phyloP scores from a whole-genome alignment of 129 eudicot species.

The Flaveria ramosissima region DNA sequence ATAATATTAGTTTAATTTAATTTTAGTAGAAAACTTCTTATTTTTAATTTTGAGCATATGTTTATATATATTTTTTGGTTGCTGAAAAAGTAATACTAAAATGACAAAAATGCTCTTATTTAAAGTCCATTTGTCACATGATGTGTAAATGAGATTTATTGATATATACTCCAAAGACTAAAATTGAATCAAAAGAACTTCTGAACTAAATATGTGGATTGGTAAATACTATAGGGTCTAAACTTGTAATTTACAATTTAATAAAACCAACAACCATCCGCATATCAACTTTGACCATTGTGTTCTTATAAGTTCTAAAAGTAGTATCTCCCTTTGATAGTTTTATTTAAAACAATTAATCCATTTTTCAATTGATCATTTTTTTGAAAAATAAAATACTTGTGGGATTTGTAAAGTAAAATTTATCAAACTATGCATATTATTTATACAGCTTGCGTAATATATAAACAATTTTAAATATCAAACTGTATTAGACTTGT shows the following conservation, averaged over 20 bases:
- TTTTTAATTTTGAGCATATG: no score
- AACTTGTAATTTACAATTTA: background rate
- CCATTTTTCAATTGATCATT: background rate
- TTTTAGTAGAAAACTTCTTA: no score
- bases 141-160: no score
- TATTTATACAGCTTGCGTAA: background rate
- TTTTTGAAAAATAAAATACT: background rate
- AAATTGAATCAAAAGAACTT: background rate
- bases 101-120: no score
- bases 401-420: background rate
- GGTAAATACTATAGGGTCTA: background rate
- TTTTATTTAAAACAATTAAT: background rate
- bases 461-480: no score
- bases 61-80: no score
- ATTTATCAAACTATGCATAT: background rate
- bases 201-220: background rate
- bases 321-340: background rate
- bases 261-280: background rate
- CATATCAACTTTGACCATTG: constrained; percentile 12
- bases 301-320: background rate
- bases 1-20: no score
- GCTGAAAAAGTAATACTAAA: no score
- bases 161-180: no score
- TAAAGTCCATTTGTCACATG: no score
- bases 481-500: no score